Evolutionary conservation across 495 filamentous ascomycete species (phyloP).

Genomic region (Annulohypoxylon bovei): DNA sequence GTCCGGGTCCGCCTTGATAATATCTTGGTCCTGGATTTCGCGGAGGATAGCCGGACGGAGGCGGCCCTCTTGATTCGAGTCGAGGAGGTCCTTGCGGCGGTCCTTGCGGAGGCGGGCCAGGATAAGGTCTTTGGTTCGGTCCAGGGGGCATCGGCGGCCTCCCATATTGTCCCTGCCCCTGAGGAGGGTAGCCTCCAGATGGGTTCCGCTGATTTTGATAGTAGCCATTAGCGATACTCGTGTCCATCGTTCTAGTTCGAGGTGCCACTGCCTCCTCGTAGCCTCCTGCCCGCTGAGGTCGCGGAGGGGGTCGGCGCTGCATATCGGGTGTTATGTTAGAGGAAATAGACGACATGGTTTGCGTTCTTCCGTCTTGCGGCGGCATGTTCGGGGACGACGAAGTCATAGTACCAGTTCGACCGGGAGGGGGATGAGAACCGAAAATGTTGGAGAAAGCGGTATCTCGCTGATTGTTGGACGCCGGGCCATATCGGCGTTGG

Average conservation of each 20-base stretch:
- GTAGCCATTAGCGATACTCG: slow-evolving; percentile 62
- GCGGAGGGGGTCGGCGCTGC: slow-evolving; percentile 68
- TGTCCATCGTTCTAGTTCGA: slow-evolving; percentile 53
- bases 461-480: slow-evolving; percentile 83
- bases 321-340: slow-evolving; percentile 67
- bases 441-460: slow-evolving; percentile 97
- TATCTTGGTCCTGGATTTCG: slow-evolving; percentile 65
- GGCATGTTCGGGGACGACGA: slow-evolving; percentile 63
- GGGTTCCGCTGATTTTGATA: slow-evolving; percentile 64
- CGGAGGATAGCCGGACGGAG: slow-evolving; percentile 63
- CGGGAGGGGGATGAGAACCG: slow-evolving; percentile 83
- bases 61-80: slow-evolving; percentile 52
- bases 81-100: slow-evolving; percentile 46
- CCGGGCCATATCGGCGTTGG: slow-evolving; percentile 72
- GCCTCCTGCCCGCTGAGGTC: slow-evolving; percentile 66
- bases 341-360: slow-evolving; percentile 90
- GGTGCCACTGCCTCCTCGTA: slow-evolving; percentile 49
- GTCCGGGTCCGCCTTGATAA: slow-evolving; percentile 60
- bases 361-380: slow-evolving; percentile 72
- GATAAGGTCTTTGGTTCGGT: slow-evolving; percentile 60
- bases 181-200: slow-evolving; percentile 53
- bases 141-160: slow-evolving; percentile 35
- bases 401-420: slow-evolving; percentile 87
- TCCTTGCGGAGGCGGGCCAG: slow-evolving; percentile 58
- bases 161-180: slow-evolving; percentile 39